Evolutionary conservation across 495 filamentous ascomycete species (phyloP), one percentile per base, ranked within the genome.

Genomic region (Aspergillus funiculosus): DNA sequence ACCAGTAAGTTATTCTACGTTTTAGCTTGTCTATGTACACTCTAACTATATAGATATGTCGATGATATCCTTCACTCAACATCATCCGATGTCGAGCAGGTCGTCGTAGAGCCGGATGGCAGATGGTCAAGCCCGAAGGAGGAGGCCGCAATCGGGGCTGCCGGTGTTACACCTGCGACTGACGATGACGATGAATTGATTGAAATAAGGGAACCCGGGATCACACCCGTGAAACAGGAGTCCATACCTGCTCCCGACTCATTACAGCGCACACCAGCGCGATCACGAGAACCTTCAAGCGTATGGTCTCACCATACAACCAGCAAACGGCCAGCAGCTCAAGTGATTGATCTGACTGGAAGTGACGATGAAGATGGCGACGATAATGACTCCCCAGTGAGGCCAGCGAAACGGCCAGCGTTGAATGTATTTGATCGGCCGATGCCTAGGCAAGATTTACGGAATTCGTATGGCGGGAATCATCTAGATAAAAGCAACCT

Each of bases 31-130:
- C 20, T 32, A 11, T 44, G 20, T 14, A n/a, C n/a, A n/a, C n/a
- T 21, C 46, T 56, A 22, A 54, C 36, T 27, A 15, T 24, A n/a
- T 56, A 91, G 86, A 58, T 98, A 97, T 58, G 89, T 95, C 17
- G 76, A 85, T 53, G 85, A 92, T 35, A 96, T 98, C 41, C 73
- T 98, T 5, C 66, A 74, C 20, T 73, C 71, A 10, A 94, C 89
- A 0, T 66, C 83, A 0, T 70, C 73, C 15, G 77, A 77, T 2
- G 73, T 82, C 3, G 86, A 94, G 25, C 87, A 94, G 52, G 88
- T 98, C 21, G 86, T 85, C 2, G 86, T 98, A 41, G 87, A 98
- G 52, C 89, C 92, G 1, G 72, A 87, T 51, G 92, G 90, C 2
- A 68, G 71, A 57, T 98, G 92, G 92, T 72, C 74, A n/a, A 64